Percentiles rank a stretch among this genome's conserved stretches.
Conservation (phyloP, 1,284 basidiomycete species). For the Volvariella volvacea region DNA sequence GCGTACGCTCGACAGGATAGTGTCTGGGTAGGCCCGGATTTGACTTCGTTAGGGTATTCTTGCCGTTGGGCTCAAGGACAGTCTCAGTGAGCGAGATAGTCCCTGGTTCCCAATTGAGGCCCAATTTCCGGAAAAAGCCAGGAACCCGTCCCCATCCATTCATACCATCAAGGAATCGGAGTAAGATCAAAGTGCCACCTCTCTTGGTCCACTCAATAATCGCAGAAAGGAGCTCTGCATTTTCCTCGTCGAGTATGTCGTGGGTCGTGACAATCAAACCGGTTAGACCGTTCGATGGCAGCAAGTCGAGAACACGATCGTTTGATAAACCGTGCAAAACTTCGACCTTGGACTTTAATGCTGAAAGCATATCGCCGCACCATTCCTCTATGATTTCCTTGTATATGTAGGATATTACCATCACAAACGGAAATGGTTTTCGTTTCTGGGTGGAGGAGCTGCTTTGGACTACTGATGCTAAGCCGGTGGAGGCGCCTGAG, state of each 20-base stretch:
- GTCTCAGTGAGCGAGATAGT: background rate
- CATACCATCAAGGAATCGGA: conserved; percentile 17
- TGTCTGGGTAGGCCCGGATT: background rate
- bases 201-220: conserved; percentile 23
- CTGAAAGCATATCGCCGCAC: conserved; percentile 11
- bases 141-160: conserved; percentile 11
- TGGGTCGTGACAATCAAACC: conserved; percentile 20
- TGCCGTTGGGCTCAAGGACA: background rate
- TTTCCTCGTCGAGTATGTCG: conserved; percentile 11
- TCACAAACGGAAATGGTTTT: conserved; percentile 12
- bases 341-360: conserved; percentile 13
- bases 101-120: conserved; percentile 17
- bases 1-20: background rate
- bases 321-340: conserved; percentile 15
- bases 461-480: background rate
- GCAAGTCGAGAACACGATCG: conserved; percentile 15
- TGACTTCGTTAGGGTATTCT: background rate
- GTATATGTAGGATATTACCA: conserved; percentile 15
- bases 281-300: conserved; percentile 17
- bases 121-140: conserved; percentile 15
- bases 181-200: conserved; percentile 26
- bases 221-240: conserved; percentile 18
- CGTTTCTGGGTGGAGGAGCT: background rate
- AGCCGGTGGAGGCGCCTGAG: too few relatives aligned
- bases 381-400: conserved; percentile 10